Percentiles rank a stretch among this genome's conserved stretches.
Conservation (phyloP, 306 rosid genomes). For the Begonia fuchsioides region DNA sequence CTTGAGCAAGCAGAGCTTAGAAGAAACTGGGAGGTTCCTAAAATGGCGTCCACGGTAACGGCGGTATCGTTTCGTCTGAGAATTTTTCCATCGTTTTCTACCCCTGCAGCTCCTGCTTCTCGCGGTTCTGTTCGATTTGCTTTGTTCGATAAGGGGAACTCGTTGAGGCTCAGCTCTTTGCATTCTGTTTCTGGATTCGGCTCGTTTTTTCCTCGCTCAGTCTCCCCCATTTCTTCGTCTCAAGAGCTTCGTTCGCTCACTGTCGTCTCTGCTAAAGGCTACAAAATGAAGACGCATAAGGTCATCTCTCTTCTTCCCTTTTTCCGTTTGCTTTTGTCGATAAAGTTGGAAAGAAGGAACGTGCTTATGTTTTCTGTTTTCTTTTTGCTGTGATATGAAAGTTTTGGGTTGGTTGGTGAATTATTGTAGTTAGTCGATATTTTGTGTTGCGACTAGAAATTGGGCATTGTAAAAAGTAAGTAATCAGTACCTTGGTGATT, state of each 20-base stretch:
- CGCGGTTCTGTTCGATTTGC: slow-evolving; percentile 24
- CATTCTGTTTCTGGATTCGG: slow-evolving; percentile 30
- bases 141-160: slow-evolving; percentile 15
- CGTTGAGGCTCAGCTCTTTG: slow-evolving; percentile 37
- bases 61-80: slow-evolving; percentile 28
- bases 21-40: slow-evolving; percentile 5
- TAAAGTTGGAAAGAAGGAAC: too few relatives aligned
- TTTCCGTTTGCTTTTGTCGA: neutral
- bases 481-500: too few relatives aligned
- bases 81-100: slow-evolving; percentile 11
- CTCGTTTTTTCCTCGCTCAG: slow-evolving; percentile 28
- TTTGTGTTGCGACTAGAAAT: too few relatives aligned
- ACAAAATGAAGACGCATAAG: slow-evolving; percentile 96
- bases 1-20: slow-evolving; percentile 5
- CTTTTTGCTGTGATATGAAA: too few relatives aligned
- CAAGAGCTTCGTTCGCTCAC: slow-evolving; percentile 39
- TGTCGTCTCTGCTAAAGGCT: slow-evolving; percentile 64
- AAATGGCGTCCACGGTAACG: slow-evolving; percentile 40
- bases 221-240: slow-evolving; percentile 8
- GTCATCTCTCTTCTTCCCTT: slow-evolving; percentile 16
- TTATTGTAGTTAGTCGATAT: too few relatives aligned
- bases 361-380: too few relatives aligned
- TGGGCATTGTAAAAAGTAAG: too few relatives aligned
- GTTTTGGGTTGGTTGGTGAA: too few relatives aligned
- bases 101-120: slow-evolving; percentile 16